A percentile compares a stretch with the other conserved stretches of the same genome.
Evolutionary conservation across 768 basidiomycete genomes (phyloP).

Genomic region (button mushroom (Agaricus bisporus)): DNA sequence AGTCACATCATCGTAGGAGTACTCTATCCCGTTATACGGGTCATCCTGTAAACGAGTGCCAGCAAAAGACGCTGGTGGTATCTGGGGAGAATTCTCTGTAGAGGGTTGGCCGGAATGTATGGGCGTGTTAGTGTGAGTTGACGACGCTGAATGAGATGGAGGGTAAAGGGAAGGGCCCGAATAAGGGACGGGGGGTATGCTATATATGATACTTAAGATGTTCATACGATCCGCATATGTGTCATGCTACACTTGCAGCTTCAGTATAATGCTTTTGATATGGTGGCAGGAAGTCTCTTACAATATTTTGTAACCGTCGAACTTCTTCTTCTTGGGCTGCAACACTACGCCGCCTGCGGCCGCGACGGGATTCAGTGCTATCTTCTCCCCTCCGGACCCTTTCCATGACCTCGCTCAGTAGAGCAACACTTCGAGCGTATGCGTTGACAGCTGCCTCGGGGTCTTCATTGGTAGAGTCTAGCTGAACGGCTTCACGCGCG

Average conservation of each 20-base stretch:
- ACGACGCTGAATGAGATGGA: constrained; percentile 28
- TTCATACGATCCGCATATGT: constrained; percentile 94
- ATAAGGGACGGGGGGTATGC: constrained; percentile 72
- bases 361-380: constrained; percentile 56
- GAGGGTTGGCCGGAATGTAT: constrained; percentile 42
- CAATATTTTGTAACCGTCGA: constrained; percentile 78
- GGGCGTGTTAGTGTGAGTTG: constrained; percentile 45
- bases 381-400: constrained; percentile 83
- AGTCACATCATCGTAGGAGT: constrained; percentile 20
- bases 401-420: constrained; percentile 91
- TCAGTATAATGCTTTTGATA: constrained; percentile 10
- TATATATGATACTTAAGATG: constrained; percentile 85
- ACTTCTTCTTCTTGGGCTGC: constrained; percentile 93
- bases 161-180: constrained; percentile 49
- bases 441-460: constrained; percentile 86
- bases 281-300: constrained; percentile 32
- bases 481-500: constrained; percentile 83
- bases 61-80: constrained; percentile 27
- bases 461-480: constrained; percentile 85
- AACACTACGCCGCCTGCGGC: constrained; percentile 64
- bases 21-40: constrained; percentile 18
- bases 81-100: constrained; percentile 40
- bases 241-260: constrained; percentile 58
- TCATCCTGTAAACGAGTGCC: constrained; percentile 33
- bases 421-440: constrained; percentile 79